These are phyloP conservation scores for Mesembryanthemum crystallinum DNA, from an alignment of 148 eudicot species.

Conservation along the genomic window DNA sequence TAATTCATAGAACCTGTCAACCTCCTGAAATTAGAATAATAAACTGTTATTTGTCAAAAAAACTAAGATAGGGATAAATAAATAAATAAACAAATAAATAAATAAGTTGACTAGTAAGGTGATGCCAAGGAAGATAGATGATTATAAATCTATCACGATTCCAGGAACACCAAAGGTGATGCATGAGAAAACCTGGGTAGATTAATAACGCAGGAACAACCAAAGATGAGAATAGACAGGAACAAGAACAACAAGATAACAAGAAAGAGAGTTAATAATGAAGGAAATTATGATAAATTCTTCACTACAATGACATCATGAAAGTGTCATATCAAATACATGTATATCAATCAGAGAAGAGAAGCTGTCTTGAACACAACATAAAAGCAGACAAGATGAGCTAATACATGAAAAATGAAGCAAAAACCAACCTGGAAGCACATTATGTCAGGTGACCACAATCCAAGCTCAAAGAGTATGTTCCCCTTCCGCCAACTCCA, in stretches of 20 bases:
- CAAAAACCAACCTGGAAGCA: constrained; percentile 73
- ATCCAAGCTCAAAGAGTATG: constrained; percentile 72
- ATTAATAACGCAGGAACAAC: background rate
- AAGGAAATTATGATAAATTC: background rate
- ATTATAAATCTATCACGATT: background rate
- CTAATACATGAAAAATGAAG: background rate
- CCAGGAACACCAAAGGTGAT: background rate
- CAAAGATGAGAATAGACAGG: background rate
- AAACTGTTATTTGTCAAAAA: constrained; percentile 6
- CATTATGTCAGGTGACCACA: constrained; percentile 92
- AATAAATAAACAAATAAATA: background rate
- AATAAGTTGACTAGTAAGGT: constrained; percentile 9
- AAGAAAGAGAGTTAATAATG: background rate
- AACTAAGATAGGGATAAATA: background rate
- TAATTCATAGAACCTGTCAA: constrained; percentile 79
- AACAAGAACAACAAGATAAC: background rate
- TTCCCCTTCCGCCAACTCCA: constrained; percentile 83
- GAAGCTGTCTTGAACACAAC: constrained; percentile 4
- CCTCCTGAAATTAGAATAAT: constrained; percentile 57
- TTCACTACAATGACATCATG: background rate
- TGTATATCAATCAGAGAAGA: background rate
- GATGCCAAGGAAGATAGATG: background rate
- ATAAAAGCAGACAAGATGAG: background rate
- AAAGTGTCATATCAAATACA: background rate
- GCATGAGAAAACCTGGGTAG: background rate